Conservation (phyloP, 305 asterid species). For the Nicotiana rustica region DNA sequence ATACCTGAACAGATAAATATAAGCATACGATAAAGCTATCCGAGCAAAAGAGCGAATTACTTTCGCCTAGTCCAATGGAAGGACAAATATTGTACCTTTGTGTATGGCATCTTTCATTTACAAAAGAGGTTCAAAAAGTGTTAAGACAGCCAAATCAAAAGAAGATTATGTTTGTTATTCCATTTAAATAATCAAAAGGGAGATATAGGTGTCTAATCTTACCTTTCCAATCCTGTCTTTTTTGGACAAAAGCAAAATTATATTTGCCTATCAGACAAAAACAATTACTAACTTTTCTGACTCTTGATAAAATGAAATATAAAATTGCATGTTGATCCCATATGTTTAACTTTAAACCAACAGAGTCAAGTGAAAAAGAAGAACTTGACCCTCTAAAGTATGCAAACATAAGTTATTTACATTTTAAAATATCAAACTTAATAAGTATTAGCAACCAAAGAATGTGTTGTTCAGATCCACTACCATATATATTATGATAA, state of each 20-base stretch:
- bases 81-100: not conserved
- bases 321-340: conserved; percentile 20
- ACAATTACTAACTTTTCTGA: not conserved
- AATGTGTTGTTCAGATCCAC: not conserved
- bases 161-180: conserved; percentile 23
- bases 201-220: not conserved
- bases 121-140: not conserved
- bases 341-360: conserved; percentile 38
- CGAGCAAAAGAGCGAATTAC: no score
- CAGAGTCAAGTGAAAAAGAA: conserved; percentile 25
- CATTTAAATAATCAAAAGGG: conserved; percentile 12
- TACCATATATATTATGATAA: not conserved
- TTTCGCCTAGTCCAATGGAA: no score
- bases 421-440: not conserved
- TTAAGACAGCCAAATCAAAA: conserved; percentile 34
- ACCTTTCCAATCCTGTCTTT: conserved; percentile 3
- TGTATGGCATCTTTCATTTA: not conserved
- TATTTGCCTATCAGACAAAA: not conserved
- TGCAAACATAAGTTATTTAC: conserved; percentile 15
- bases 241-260: conserved; percentile 24
- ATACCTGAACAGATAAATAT: no score
- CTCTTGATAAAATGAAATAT: conserved; percentile 10
- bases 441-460: not conserved
- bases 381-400: conserved; percentile 19
- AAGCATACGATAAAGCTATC: no score